Conservation (phyloP, 208 protist species). For the Leptomonas seymouri region DNA sequence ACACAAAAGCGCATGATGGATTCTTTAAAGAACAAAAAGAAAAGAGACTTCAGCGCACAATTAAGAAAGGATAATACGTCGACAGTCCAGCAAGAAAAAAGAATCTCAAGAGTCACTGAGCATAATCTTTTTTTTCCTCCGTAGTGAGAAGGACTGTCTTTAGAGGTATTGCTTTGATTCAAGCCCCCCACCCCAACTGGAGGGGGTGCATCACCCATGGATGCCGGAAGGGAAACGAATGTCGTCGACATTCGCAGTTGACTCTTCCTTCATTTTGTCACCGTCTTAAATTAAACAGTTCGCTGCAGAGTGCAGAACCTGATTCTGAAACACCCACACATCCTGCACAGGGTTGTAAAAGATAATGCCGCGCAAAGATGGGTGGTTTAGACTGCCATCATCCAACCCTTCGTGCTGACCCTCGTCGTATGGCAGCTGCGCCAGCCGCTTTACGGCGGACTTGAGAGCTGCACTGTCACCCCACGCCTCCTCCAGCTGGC, state of each 20-base stretch:
- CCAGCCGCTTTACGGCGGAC: constrained; percentile 59
- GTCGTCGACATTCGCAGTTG: too few relatives aligned
- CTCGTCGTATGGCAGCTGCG: constrained; percentile 68
- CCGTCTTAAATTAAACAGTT: constrained; percentile 52
- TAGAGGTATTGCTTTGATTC: too few relatives aligned
- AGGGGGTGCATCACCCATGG: too few relatives aligned
- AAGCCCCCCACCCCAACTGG: too few relatives aligned
- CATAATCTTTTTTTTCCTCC: too few relatives aligned
- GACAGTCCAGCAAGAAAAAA: too few relatives aligned
- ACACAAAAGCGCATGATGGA: background rate
- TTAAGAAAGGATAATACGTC: background rate
- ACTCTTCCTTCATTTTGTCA: background rate
- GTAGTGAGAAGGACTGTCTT: too few relatives aligned
- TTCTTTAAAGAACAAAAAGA: background rate
- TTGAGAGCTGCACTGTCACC: constrained; percentile 42
- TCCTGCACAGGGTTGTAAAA: constrained; percentile 87
- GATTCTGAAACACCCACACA: constrained; percentile 74
- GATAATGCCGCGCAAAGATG: constrained; percentile 64
- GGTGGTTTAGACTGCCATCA: constrained; percentile 59
- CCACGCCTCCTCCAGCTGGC: constrained; percentile 75
- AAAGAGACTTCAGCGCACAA: background rate
- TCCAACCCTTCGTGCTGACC: constrained; percentile 72
- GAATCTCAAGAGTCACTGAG: too few relatives aligned
- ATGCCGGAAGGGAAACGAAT: too few relatives aligned
- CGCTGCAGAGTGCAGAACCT: constrained; percentile 84